phyloP scores from a whole-genome alignment of 2,329 filamentous ascomycete species.

The Alternaria gansuensis region DNA sequence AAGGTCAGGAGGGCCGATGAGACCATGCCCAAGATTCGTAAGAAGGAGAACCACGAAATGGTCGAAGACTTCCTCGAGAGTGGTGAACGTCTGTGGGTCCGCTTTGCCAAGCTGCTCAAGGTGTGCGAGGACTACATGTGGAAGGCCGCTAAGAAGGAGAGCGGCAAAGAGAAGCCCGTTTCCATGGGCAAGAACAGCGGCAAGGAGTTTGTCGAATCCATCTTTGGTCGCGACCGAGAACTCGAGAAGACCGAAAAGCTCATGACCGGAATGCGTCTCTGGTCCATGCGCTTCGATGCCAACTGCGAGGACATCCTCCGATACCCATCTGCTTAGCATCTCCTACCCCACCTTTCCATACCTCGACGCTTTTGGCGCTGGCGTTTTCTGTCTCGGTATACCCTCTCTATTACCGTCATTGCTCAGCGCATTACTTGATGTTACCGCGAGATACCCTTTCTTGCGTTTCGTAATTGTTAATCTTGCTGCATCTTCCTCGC shows the following conservation, averaged over 20 bases:
- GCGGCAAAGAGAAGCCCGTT: conserved; percentile 66
- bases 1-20: conserved; percentile 94
- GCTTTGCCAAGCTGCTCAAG: conserved; percentile 86
- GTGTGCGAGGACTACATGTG: conserved; percentile 95
- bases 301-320: conserved; percentile 91
- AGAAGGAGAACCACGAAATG: conserved; percentile 76
- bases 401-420: conserved; percentile 26
- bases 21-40: conserved; percentile 74
- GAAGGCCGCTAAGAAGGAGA: conserved; percentile 78
- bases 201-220: conserved; percentile 92
- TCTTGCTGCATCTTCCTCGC: conserved; percentile 49
- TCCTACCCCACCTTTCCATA: conserved; percentile 14
- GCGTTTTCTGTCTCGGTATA: conserved; percentile 40
- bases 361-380: conserved; percentile 40
- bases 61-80: conserved; percentile 90
- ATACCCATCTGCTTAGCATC: conserved; percentile 55
- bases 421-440: conserved; percentile 41
- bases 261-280: conserved; percentile 87
- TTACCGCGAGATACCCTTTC: conserved; percentile 54
- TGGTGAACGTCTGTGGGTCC: conserved; percentile 85
- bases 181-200: conserved; percentile 89
- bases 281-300: conserved; percentile 93
- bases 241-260: conserved; percentile 89
- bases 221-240: conserved; percentile 91
- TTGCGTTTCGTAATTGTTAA: conserved; percentile 49